phyloP scores from a whole-genome alignment of 2,329 filamentous ascomycete species.

The Hymenoscyphus fraxineus region DNA sequence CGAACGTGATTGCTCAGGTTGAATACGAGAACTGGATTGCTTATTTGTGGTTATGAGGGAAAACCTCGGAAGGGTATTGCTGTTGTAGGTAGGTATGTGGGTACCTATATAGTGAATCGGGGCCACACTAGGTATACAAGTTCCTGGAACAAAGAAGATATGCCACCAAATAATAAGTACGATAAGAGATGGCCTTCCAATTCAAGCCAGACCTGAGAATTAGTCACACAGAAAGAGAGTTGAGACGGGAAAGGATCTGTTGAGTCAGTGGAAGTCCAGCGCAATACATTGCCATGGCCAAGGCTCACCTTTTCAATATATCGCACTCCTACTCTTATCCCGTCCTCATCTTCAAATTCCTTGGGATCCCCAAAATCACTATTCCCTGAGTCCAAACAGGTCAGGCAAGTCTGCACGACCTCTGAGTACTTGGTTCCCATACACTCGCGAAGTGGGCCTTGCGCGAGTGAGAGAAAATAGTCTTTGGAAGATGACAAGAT shows the following conservation, averaged over 20 bases:
- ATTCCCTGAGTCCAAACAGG: constrained; percentile 20
- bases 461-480: background rate
- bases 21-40: too few relatives aligned
- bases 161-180: too few relatives aligned
- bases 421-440: constrained; percentile 2
- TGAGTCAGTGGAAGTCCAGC: background rate
- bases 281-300: background rate
- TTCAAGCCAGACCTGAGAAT: background rate
- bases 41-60: too few relatives aligned
- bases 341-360: constrained; percentile 20
- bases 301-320: constrained; percentile 23
- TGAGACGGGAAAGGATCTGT: background rate
- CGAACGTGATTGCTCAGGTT: too few relatives aligned
- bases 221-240: background rate
- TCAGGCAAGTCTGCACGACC: constrained; percentile 16
- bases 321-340: constrained; percentile 23
- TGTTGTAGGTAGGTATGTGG: too few relatives aligned
- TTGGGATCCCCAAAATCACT: constrained; percentile 18
- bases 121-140: too few relatives aligned
- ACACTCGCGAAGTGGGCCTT: background rate
- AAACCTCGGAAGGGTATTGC: too few relatives aligned
- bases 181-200: background rate
- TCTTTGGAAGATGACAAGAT: background rate
- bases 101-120: too few relatives aligned
- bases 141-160: background rate